Evolutionary conservation across 768 basidiomycete genomes (phyloP).

Genomic region (Gymnopilus junonius): DNA sequence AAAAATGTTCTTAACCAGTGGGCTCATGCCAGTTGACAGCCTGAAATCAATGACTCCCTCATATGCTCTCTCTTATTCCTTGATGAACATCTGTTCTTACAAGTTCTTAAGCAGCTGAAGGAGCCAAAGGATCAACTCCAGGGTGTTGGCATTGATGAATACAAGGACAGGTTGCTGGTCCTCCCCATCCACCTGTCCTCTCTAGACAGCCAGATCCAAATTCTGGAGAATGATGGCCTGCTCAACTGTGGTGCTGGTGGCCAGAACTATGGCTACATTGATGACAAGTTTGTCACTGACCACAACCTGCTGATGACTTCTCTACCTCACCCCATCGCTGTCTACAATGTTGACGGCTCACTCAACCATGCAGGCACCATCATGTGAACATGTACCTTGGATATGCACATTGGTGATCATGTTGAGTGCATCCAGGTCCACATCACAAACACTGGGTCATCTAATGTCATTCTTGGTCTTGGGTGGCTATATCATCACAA

Average conservation of each 20-base stretch:
- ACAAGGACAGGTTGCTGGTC: neutral
- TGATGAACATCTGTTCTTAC: neutral
- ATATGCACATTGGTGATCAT: neutral
- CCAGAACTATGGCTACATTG: neutral
- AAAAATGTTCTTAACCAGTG: neutral
- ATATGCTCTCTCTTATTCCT: constrained; percentile 3
- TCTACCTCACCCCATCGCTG: constrained; percentile 7
- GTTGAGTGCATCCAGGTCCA: neutral
- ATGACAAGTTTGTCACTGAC: neutral
- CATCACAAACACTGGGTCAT: constrained; percentile 5
- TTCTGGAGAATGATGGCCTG: neutral
- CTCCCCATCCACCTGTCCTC: neutral
- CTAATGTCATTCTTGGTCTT: constrained; percentile 20
- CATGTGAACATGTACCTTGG: neutral
- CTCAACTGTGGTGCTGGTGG: constrained; percentile 17
- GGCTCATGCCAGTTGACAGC: neutral
- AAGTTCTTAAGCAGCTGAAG: neutral
- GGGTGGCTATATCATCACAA: constrained; percentile 30
- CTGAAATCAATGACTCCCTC: neutral
- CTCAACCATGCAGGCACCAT: constrained; percentile 10
- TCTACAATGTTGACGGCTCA: constrained; percentile 18
- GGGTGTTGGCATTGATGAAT: neutral
- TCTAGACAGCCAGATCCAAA: neutral
- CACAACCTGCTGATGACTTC: neutral
- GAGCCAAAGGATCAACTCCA: neutral